Evolutionary conservation across 1,284 basidiomycete genomes (phyloP).

Genomic region (Hymenochaete sp.): DNA sequence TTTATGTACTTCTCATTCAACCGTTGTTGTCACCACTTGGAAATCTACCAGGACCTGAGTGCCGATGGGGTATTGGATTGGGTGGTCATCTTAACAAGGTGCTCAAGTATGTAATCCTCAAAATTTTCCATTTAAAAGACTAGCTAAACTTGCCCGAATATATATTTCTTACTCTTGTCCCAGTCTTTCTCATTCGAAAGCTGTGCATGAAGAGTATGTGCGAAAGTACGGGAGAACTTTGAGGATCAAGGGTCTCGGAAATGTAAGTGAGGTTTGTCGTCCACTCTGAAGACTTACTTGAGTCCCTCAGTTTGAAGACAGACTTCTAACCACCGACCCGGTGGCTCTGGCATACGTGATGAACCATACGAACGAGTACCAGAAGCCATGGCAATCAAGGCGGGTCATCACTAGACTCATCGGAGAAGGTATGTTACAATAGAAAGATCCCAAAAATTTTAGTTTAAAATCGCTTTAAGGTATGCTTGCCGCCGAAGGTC

Average conservation of each 20-base stretch:
- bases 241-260: constrained; percentile 19
- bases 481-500: constrained; percentile 69
- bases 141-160: background rate
- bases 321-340: constrained; percentile 69
- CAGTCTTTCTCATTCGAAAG: constrained; percentile 12
- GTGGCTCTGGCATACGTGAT: constrained; percentile 59
- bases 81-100: constrained; percentile 13
- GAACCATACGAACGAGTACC: constrained; percentile 59
- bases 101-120: constrained; percentile 5
- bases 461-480: constrained; percentile 24
- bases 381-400: constrained; percentile 75
- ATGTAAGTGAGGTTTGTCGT: constrained; percentile 10
- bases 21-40: constrained; percentile 18
- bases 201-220: constrained; percentile 15
- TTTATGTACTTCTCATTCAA: constrained; percentile 11
- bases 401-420: constrained; percentile 64
- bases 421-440: constrained; percentile 38
- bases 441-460: background rate
- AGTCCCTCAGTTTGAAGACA: constrained; percentile 58
- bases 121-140: background rate
- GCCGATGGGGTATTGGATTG: constrained; percentile 9
- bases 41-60: constrained; percentile 19
- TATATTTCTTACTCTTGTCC: too few species aligned
- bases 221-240: constrained; percentile 18
- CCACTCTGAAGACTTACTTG: constrained; percentile 9